Percentiles rank a stretch among this genome's conserved stretches.
These are phyloP conservation scores for Wickerhamiella galacta DNA, from an alignment of 805 yeast genomes.

Conservation along the genomic window DNA sequence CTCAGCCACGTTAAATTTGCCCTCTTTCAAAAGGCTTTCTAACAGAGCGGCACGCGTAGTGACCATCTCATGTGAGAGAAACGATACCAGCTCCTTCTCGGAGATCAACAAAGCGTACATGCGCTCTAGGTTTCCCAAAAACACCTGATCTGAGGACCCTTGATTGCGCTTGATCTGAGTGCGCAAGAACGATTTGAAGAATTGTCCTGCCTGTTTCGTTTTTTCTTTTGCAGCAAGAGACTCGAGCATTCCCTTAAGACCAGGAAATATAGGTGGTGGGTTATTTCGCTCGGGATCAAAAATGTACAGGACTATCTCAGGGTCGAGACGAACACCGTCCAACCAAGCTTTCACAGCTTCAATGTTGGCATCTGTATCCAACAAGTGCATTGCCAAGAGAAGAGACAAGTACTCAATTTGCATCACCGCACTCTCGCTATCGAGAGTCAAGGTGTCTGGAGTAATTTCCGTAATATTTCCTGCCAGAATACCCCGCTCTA, in stretches of 20 bases:
- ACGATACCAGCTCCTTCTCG: conserved; percentile 6
- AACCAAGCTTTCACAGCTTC: conserved; percentile 23
- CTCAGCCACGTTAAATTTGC: too few species aligned
- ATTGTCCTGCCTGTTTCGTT: neutral
- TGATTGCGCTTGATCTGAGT: conserved; percentile 5
- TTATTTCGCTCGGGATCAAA: conserved; percentile 12
- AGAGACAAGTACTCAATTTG: conserved; percentile 26
- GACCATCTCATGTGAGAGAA: conserved; percentile 4
- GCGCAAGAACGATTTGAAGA: conserved; percentile 5
- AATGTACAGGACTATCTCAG: conserved; percentile 20
- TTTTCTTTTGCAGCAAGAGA: conserved; percentile 1
- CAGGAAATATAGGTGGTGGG: conserved; percentile 19
- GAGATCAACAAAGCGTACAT: conserved; percentile 4
- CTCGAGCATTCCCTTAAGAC: conserved; percentile 13
- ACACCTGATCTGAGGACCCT: conserved; percentile 1
- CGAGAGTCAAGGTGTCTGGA: conserved; percentile 18
- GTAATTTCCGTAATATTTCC: conserved; percentile 13
- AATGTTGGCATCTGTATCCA: conserved; percentile 10
- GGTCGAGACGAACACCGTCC: conserved; percentile 22
- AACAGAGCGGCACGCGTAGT: conserved; percentile 8
- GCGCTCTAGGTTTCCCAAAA: conserved; percentile 4
- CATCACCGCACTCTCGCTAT: conserved; percentile 23
- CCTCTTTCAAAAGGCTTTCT: conserved; percentile 14
- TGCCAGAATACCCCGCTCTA: conserved; percentile 16
- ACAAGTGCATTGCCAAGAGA: conserved; percentile 22